Base-by-base conservation (phyloP, 1,139 yeast species). In the Suhomyces taliae region DNA sequence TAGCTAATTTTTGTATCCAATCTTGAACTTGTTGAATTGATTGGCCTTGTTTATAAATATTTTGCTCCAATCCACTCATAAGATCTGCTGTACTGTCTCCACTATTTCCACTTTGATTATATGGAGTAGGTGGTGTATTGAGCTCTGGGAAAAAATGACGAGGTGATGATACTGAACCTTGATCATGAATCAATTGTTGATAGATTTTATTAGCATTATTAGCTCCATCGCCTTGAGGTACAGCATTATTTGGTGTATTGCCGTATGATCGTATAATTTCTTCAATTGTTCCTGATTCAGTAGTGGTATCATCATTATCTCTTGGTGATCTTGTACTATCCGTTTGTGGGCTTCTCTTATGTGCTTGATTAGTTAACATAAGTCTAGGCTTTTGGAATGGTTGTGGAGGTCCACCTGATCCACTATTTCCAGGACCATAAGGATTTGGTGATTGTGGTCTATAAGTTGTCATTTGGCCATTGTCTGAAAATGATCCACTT, bases 21-120 rank as follows among this genome's bases (percentile, higher is more conserved):
- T 81, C 85, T 57, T 79, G 82, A 1, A 79, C 82, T 56, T 80
- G 84, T 59, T 73, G 80, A 45, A 81, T 72, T 4, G 83, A 75
- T 50, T 76, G 78, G 9, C 82, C 83, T 52, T 81, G 83, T 55
- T 70, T 74, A 47, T 64, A 63, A 8, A 81, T 65, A 49, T 71
- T 79, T 36, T 70, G 73, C 53, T 77, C 81, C 44, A 77, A 59
- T 2, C 72, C 74, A 40, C 55, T 58, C 50, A 74, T 64, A 11
- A 60, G 43, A 33, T 65, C 69, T 7, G 44, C 27, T 1, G 46
- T 39, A 39, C 51, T 50, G 8, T 49, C 39, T 7, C 32, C 36
- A 14, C 38, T 44, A 8, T 48, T 50, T 2, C 48, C 50, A 10
- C 45, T 45, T 10, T 47, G 42, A 2, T 59, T 53, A 33, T 49